A percentile compares a stretch with the other conserved stretches of the same genome.
Conservation (phyloP, 768 basidiomycete species). For the Galerina sulciceps region DNA sequence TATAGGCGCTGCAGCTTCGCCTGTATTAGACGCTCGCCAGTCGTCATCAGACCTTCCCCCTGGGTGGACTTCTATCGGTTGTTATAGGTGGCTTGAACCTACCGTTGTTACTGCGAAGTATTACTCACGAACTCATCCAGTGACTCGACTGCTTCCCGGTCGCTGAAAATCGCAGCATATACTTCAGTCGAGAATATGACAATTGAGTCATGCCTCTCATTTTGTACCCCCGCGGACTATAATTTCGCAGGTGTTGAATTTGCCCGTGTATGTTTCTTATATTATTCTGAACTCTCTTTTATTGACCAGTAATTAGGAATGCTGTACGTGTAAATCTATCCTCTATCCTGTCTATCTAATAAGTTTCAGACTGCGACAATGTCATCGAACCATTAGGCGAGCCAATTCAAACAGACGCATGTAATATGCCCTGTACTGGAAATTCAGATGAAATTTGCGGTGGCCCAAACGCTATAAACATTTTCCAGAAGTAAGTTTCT, state of each 20-base stretch:
- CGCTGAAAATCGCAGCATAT: too few species aligned
- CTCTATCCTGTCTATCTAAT: conserved; percentile 1
- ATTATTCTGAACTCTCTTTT: background rate
- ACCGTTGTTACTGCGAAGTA: too few species aligned
- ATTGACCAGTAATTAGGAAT: conserved; percentile 10
- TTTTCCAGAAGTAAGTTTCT: conserved; percentile 23
- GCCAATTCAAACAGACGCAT: conserved; percentile 47
- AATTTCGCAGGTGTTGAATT: conserved; percentile 73
- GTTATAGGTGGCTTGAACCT: too few species aligned
- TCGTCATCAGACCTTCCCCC: too few species aligned
- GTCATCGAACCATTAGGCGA: conserved; percentile 46
- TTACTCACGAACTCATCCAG: too few species aligned
- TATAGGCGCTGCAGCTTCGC: too few species aligned
- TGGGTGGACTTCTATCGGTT: too few species aligned
- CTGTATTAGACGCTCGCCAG: too few species aligned
- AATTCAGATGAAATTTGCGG: conserved; percentile 67
- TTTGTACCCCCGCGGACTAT: conserved; percentile 46
- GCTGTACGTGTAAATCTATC: background rate
- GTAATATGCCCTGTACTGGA: conserved; percentile 65
- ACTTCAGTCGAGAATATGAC: too few species aligned
- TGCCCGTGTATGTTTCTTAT: conserved; percentile 14
- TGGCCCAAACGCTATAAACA: conserved; percentile 61
- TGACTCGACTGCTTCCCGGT: too few species aligned
- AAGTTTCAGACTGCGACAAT: conserved; percentile 48
- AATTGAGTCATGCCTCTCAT: conserved; percentile 47